Conservation (phyloP, 2,329 filamentous ascomycete species). For the Aspergillus hortae region DNA sequence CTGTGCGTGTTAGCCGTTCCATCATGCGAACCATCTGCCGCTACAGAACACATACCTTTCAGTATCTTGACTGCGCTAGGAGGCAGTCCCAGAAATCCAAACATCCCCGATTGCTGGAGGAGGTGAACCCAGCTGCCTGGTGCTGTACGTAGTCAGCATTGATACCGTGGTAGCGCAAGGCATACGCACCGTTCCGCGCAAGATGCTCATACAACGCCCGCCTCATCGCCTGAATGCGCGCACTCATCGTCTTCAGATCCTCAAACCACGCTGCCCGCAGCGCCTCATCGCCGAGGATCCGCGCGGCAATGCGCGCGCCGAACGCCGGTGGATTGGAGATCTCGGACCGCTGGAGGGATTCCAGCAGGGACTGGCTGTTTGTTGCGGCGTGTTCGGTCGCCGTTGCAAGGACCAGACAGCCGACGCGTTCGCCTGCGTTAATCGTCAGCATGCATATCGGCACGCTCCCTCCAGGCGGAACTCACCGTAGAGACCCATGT, state of each 20-base stretch:
- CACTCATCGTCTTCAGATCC: slow-evolving; percentile 85
- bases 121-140: slow-evolving; percentile 58
- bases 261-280: slow-evolving; percentile 86
- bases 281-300: slow-evolving; percentile 70
- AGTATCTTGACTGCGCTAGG: slow-evolving; percentile 40
- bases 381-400: not conserved
- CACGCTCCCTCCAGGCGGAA: not conserved
- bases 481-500: slow-evolving; percentile 32
- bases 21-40: too few species aligned
- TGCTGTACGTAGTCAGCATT: slow-evolving; percentile 49
- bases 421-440: slow-evolving; percentile 12
- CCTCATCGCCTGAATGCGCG: slow-evolving; percentile 88
- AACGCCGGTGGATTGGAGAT: slow-evolving; percentile 94
- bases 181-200: not conserved
- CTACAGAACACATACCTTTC: slow-evolving; percentile 18
- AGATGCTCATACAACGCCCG: slow-evolving; percentile 65
- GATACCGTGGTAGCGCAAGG: slow-evolving; percentile 50
- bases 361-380: slow-evolving; percentile 12
- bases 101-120: slow-evolving; percentile 97
- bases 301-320: slow-evolving; percentile 78
- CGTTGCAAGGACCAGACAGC: slow-evolving; percentile 6
- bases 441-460: not conserved
- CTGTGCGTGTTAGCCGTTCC: slow-evolving; percentile 9
- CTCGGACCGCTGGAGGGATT: slow-evolving; percentile 54
- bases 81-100: slow-evolving; percentile 65